A percentile compares a stretch with the other conserved stretches of the same genome.
phyloP scores from a whole-genome alignment of 1,284 basidiomycete species.

The Ustilago shanxiensis region DNA sequence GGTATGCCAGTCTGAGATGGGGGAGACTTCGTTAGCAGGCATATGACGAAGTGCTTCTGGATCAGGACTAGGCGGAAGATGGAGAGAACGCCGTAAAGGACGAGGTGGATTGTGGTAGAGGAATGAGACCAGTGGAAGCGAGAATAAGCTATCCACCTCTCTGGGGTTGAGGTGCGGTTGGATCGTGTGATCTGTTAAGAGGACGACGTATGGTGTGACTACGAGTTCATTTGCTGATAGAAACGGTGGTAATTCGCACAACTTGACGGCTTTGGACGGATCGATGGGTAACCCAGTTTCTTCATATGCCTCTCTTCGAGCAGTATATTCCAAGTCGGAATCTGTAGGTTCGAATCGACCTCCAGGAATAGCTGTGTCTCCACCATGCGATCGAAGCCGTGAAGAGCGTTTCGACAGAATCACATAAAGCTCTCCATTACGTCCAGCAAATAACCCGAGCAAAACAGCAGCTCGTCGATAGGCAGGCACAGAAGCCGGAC shows the following conservation, averaged over 20 bases:
- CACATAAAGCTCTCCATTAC: constrained; percentile 65
- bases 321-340: constrained; percentile 59
- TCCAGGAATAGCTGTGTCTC: constrained; percentile 67
- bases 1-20: constrained; percentile 66
- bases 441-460: constrained; percentile 55
- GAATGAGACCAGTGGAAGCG: constrained; percentile 61
- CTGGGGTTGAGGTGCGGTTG: constrained; percentile 56
- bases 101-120: constrained; percentile 56
- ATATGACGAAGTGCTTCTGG: constrained; percentile 41
- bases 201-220: constrained; percentile 64
- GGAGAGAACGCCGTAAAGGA: constrained; percentile 30
- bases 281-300: constrained; percentile 66
- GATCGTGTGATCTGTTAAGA: constrained; percentile 52
- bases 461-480: constrained; percentile 66
- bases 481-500: constrained; percentile 55
- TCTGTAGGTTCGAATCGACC: constrained; percentile 64
- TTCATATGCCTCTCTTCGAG: constrained; percentile 63
- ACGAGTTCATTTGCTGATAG: constrained; percentile 67
- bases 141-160: constrained; percentile 62
- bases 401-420: constrained; percentile 57
- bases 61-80: constrained; percentile 32
- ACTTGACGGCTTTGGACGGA: constrained; percentile 41
- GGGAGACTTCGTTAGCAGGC: constrained; percentile 53
- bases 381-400: constrained; percentile 57
- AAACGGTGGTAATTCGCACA: constrained; percentile 63